phyloP scores from a whole-genome alignment of 1,284 basidiomycete species.

The Ceratobasidium sp. region DNA sequence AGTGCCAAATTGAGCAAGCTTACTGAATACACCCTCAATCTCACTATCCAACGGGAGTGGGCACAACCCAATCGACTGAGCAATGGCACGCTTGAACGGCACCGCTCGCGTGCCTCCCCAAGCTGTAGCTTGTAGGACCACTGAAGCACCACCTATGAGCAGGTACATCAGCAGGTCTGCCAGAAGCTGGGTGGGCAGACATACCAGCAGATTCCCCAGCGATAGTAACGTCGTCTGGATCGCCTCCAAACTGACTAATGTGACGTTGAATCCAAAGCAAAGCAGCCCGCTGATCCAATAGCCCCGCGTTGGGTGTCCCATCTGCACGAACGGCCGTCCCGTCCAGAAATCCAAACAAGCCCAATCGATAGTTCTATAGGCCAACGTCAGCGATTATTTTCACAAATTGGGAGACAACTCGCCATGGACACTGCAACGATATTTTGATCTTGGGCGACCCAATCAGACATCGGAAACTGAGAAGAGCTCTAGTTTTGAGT shows the following conservation, averaged over 20 bases:
- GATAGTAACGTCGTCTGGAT: constrained; percentile 51
- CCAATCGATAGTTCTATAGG: constrained; percentile 62
- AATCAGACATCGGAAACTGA: constrained; percentile 67
- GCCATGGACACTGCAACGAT: constrained; percentile 67
- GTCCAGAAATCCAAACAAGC: constrained; percentile 67
- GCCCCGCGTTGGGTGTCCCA: constrained; percentile 67
- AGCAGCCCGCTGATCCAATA: constrained; percentile 67
- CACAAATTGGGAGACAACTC: background rate
- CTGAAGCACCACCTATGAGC: constrained; percentile 37
- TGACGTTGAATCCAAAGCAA: constrained; percentile 54
- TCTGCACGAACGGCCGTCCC: constrained; percentile 58
- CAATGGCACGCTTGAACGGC: constrained; percentile 44
- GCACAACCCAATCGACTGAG: constrained; percentile 61
- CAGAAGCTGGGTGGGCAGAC: background rate
- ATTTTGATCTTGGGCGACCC: constrained; percentile 61
- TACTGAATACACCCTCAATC: constrained; percentile 58
- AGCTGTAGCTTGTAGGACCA: constrained; percentile 42
- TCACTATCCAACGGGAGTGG: constrained; percentile 56
- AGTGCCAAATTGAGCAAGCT: constrained; percentile 37
- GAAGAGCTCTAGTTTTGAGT: constrained; percentile 56
- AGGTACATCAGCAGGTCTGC: background rate
- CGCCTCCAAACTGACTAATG: constrained; percentile 54
- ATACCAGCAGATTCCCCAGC: constrained; percentile 47
- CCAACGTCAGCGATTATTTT: background rate
- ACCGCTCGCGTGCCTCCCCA: constrained; percentile 36